phyloP scores from a whole-genome alignment of 208 protist species.

The Wallacemonas rigidus region DNA sequence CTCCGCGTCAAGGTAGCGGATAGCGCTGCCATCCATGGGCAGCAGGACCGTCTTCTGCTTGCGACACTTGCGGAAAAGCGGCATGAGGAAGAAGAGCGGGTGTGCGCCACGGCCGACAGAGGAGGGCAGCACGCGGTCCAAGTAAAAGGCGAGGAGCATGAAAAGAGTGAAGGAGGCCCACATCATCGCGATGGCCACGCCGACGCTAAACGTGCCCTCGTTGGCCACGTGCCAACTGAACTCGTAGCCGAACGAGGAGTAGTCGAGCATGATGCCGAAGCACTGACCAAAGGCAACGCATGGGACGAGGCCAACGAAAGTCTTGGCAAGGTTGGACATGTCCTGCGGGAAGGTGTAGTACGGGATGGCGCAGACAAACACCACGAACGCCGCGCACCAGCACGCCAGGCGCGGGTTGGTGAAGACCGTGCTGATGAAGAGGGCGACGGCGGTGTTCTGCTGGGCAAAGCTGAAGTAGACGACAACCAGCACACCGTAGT shows the following conservation, averaged over 20 bases:
- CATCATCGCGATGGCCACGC: constrained; percentile 72
- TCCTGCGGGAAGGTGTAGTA: constrained; percentile 69
- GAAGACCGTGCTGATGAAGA: constrained; percentile 80
- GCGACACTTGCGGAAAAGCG: constrained; percentile 43
- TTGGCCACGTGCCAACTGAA: constrained; percentile 44
- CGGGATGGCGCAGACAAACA: constrained; percentile 70
- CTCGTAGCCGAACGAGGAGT: constrained; percentile 40
- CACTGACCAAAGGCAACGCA: constrained; percentile 59
- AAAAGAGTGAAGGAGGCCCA: constrained; percentile 68
- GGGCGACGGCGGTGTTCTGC: constrained; percentile 65
- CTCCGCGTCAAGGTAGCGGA: constrained; percentile 12
- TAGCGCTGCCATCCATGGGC: constrained; percentile 23
- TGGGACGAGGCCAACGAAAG: constrained; percentile 52
- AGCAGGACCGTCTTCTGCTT: constrained; percentile 29
- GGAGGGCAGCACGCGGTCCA: constrained; percentile 80
- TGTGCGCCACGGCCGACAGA: constrained; percentile 55
- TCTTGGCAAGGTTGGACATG: constrained; percentile 42
- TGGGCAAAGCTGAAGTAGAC: constrained; percentile 80
- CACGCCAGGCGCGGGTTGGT: constrained; percentile 72
- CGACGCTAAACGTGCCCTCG: constrained; percentile 48
- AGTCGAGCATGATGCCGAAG: constrained; percentile 57
- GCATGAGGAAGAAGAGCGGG: constrained; percentile 76
- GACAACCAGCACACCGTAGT: constrained; percentile 67
- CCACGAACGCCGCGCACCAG: constrained; percentile 59
- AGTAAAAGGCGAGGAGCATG: constrained; percentile 77